Base-by-base conservation (phyloP, 2,329 filamentous ascomycete genomes). In the Fusarium redolens region DNA sequence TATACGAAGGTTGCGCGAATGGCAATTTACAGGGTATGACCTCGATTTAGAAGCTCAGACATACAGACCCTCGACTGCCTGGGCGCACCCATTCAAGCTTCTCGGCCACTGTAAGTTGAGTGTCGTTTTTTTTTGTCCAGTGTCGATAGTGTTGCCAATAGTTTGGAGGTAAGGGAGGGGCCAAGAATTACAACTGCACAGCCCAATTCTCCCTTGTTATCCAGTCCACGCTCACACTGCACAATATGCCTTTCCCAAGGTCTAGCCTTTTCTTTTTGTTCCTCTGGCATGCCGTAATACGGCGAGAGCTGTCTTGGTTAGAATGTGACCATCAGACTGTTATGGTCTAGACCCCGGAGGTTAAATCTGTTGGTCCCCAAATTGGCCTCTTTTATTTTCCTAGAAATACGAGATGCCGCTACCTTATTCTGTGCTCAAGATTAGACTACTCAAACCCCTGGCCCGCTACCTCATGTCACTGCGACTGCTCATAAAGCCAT, bases 31-130 rank as follows among this genome's bases (percentile, higher is more conserved):
- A 22, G 57, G 66, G 33, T 4, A 30, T 17, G 55, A 68, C 18
- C 65, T 69, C 58, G 65, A 69, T 64, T 57, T 69, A 69, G 66
- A 69, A 69, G 65, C 66, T 6, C 65, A 68, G 31, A 40, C 55
- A 54, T 55, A 44, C 37, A 68, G 55, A 44, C 64, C 65, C 25
- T 55, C 41, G 10, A 40, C 30, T 10, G 7, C 44, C 22, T 68
- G 63, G 65, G 37, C 33, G 12, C 63, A 68, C 33, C 65, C 64
- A 43, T 33, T 68, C 55, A 68, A 55, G 55, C 56, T 68, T 17
- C 37, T 68, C 8, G 47, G 64, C 25, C 48, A 68, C 8, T 62
- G 65, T 68, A 25, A 68, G 65, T 55, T 35, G 50, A 28, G 13
- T 28, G 28, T 28, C 8, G 18, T 47, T 41, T 30, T 14, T 41